phyloP scores from a whole-genome alignment of 306 rosid species.

The Cucumis cinereus region DNA sequence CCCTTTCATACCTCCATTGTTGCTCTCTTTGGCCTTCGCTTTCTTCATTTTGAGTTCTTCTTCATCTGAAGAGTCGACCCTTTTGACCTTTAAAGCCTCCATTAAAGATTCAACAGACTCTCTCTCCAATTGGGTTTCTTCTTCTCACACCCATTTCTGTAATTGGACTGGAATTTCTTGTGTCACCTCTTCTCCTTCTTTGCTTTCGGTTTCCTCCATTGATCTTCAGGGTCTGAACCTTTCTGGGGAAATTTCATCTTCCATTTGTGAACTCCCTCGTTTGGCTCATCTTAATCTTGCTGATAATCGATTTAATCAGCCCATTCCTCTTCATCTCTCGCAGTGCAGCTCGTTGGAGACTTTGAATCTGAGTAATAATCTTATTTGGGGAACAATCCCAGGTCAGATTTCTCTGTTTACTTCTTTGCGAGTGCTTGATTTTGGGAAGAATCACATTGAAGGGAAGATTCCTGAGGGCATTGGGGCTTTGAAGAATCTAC shows the following conservation, averaged over 20 bases:
- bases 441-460: conserved; percentile 61
- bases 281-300: conserved; percentile 74
- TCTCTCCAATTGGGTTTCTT: conserved; percentile 63
- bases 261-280: conserved; percentile 46
- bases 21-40: conserved; percentile 33
- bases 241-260: conserved; percentile 75
- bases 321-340: conserved; percentile 94
- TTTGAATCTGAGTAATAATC: conserved; percentile 82
- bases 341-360: conserved; percentile 49
- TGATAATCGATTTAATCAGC: conserved; percentile 60
- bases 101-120: conserved; percentile 49
- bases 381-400: conserved; percentile 87
- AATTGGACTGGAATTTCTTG: conserved; percentile 85
- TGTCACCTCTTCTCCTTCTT: conserved; percentile 3
- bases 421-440: conserved; percentile 59
- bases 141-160: conserved; percentile 45
- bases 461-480: conserved; percentile 66
- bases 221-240: conserved; percentile 64
- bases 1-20: conserved; percentile 29
- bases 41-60: conserved; percentile 27
- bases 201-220: conserved; percentile 47
- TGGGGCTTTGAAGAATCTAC: conserved; percentile 47
- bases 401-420: conserved; percentile 70
- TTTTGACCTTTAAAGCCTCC: conserved; percentile 65
- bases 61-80: conserved; percentile 40